phyloP scores from a whole-genome alignment of 1,139 yeast genomes.

The Blastobotrys arbuscula region DNA sequence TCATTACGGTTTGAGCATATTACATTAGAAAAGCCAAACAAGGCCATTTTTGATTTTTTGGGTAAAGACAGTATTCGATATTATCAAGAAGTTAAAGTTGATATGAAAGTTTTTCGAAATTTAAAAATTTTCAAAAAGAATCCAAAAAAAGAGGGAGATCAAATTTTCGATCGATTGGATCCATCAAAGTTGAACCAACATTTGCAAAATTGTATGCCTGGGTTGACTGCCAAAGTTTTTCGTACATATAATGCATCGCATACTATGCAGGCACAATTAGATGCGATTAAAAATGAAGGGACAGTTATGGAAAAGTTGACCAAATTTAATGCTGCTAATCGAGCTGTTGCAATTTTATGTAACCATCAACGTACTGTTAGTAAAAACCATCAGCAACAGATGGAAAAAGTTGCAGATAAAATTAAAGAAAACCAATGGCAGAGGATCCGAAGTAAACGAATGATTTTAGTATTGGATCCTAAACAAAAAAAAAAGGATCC shows the following conservation, averaged over 20 bases:
- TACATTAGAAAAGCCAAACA: conserved; percentile 77
- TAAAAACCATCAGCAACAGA: conserved; percentile 73
- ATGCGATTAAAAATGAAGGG: conserved; percentile 74
- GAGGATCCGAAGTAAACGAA: conserved; percentile 64
- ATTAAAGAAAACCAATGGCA: conserved; percentile 82
- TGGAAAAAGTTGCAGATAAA: conserved; percentile 70
- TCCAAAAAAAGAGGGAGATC: conserved; percentile 89
- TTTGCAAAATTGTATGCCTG: conserved; percentile 85
- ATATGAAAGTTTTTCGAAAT: conserved; percentile 82
- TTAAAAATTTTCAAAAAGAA: conserved; percentile 77
- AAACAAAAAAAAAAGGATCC: conserved; percentile 42
- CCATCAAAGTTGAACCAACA: conserved; percentile 81
- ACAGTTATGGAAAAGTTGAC: conserved; percentile 84
- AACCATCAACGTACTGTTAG: conserved; percentile 94
- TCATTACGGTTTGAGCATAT: conserved; percentile 87
- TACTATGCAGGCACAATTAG: conserved; percentile 93
- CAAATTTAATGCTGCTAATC: conserved; percentile 87
- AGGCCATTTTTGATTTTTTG: conserved; percentile 84
- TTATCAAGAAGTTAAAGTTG: conserved; percentile 90
- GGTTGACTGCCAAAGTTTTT: conserved; percentile 92
- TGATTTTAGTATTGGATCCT: conserved; percentile 63
- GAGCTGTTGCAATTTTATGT: conserved; percentile 93
- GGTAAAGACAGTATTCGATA: conserved; percentile 95
- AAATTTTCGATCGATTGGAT: conserved; percentile 81
- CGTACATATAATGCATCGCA: conserved; percentile 96